Evolutionary conservation across 139 green algal genomes (phyloP), one percentile per base, ranked within the genome.

Genomic region (Chlorella sp.): DNA sequence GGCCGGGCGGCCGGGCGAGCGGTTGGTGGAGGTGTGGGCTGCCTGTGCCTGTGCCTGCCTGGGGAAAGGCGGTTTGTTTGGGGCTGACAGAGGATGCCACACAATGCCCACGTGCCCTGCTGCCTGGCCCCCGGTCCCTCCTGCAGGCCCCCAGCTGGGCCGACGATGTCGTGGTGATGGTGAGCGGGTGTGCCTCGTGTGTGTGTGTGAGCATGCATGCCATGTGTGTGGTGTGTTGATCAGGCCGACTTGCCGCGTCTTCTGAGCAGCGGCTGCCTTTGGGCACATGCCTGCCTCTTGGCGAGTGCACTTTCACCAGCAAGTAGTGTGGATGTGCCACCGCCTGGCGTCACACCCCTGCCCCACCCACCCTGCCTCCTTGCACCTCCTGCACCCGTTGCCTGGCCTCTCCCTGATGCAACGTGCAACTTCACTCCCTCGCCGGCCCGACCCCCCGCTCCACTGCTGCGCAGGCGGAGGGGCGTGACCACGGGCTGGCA

Each of bases 401-500:
- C 34, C 36, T 7, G 14, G 36, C 16, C 77, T 61, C 26, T 28
- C 71, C 28, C 71, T 86, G 37, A n/a, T 28, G 22, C 32, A 2
- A 30, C 82, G 0, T 48, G 34, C 57, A 53, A 42, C 12, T 14
- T 48, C 73, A 80, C 4, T 57, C 48, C 48, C 48, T 19, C 26
- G 75, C 75, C 26, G 16, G 7, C 1, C 3, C 15, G 9, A 28
- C 36, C 24, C 18, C 39, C 57, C 60, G 15, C 64, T 36, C 61
- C 60, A 7, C 16, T 16, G 21, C 37, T 66, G 21, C 40, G 48
- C 81, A 89, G 83, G 53, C 14, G 36, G 30, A 71, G 26, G 91
- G 88, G 0, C 48, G 69, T 3, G 34, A 68, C 11, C 89, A 91
- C 2, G 97, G 97, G 0, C 87, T 96, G 77, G 93, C 93, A 9